A percentile compares a stretch with the other conserved stretches of the same genome.
These are phyloP conservation scores for Oryza nivara DNA, from an alignment of 176 grass and related monocot genomes.

Conservation along the genomic window DNA sequence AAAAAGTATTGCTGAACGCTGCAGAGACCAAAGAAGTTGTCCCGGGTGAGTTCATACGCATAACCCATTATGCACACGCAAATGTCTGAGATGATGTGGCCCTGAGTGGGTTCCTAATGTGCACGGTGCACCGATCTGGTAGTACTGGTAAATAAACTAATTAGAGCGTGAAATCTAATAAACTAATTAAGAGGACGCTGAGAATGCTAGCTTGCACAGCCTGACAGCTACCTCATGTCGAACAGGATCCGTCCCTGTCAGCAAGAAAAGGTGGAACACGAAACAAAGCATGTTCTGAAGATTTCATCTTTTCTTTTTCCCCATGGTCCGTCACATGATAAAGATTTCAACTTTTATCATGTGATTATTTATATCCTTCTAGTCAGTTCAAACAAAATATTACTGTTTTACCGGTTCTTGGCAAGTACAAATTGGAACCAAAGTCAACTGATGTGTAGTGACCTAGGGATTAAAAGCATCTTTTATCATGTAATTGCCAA, in stretches of 20 bases:
- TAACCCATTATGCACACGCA: conserved; percentile 45
- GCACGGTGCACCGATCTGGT: conserved; percentile 30
- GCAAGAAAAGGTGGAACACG: not conserved
- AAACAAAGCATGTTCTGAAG: not conserved
- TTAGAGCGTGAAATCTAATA: not conserved
- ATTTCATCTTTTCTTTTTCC: not conserved
- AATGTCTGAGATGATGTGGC: conserved; percentile 38
- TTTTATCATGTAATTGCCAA: not conserved
- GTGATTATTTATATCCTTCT: not conserved
- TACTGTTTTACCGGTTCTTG: not conserved
- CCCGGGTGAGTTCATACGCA: conserved; percentile 44
- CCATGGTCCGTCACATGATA: too few species aligned
- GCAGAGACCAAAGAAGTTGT: not conserved
- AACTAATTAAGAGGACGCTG: conserved; percentile 1
- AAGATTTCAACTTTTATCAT: not conserved
- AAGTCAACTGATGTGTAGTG: not conserved
- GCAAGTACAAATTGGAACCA: not conserved
- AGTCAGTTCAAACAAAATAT: not conserved
- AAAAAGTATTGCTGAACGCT: not conserved
- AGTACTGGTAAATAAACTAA: conserved; percentile 21
- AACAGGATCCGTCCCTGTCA: conserved; percentile 15
- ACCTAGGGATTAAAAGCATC: not conserved
- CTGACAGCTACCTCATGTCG: conserved; percentile 21
- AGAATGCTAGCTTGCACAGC: not conserved
- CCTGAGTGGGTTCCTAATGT: conserved; percentile 41